Evolutionary conservation across 2,329 filamentous ascomycete genomes (phyloP), one percentile per base, ranked within the genome.

Genomic region (Apiospora aurea): DNA sequence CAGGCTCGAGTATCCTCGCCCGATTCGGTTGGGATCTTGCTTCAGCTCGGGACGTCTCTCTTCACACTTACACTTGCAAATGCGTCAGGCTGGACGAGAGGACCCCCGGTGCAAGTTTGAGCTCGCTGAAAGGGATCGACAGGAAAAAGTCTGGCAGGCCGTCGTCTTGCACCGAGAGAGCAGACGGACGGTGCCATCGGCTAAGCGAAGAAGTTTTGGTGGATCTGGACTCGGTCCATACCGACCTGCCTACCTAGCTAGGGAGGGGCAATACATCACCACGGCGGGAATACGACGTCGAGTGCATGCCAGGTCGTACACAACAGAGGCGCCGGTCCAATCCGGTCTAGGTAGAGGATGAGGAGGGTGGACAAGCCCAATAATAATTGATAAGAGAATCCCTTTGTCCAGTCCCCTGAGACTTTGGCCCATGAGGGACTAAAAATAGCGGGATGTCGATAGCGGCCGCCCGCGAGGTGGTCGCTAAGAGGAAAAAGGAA

Each of bases 391-490:
- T 64, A 64, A 64, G 57, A n/a, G 57, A 21, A n/a, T 14, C 3
- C 10, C 8, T 41, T 41, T 41, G 57, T 64, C 34, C 57, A 64
- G 57, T 64, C 34, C 13, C 29, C 57, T 64, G 53, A 64, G 57
- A 64, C 57, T 41, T 41, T 14, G 16, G 34, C 18, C 34, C 57
- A 64, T 14, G n/a, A 46, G 41, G 18, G 21, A 11, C 66, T 68
- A 68, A 68, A 68, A 68, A 68, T 47, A 68, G 66, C 66, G 66
- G 66, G 18, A 46, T 68, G 24, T 47, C 14, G 66, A 47, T 68
- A 68, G 66, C 43, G 66, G 41, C 66, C 66, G 66, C 66, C 66
- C n/a, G 66, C 14, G 44, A 68, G 41, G 41, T n/a, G 29, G 34
- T 64, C 34, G 34, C 57, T 41, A 64, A n/a, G n/a, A 64, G 57